Percentiles rank a stretch among this genome's conserved stretches.
Evolutionary conservation across 1,284 basidiomycete species (phyloP).

Genomic region (Moesziomyces sp.): DNA sequence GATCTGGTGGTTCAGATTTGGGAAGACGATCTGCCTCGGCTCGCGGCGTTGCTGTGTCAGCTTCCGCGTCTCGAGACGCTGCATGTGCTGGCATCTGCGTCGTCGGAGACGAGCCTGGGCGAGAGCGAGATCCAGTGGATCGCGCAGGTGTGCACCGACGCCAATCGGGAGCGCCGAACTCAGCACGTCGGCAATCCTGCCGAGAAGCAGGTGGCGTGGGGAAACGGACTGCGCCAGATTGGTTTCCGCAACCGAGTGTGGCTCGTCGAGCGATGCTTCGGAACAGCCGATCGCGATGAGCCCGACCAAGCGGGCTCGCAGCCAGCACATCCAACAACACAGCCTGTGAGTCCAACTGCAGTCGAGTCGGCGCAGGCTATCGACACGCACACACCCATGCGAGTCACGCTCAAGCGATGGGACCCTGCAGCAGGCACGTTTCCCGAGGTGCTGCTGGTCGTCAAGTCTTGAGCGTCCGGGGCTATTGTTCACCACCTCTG

Average conservation of each 20-base stretch:
- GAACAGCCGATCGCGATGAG: background rate
- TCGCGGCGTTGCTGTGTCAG: conserved; percentile 32
- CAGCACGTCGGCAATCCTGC: background rate
- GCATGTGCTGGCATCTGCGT: conserved; percentile 53
- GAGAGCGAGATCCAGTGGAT: conserved; percentile 45
- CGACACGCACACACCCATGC: conserved; percentile 22
- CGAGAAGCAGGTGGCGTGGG: conserved; percentile 3
- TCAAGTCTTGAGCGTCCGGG: conserved; percentile 21
- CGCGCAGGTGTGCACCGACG: conserved; percentile 39
- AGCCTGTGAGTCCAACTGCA: conserved; percentile 27
- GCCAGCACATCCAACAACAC: conserved; percentile 1
- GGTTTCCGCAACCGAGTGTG: conserved; percentile 64
- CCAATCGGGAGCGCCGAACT: conserved; percentile 33
- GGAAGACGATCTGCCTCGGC: conserved; percentile 53
- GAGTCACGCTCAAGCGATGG: conserved; percentile 46
- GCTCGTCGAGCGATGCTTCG: conserved; percentile 48
- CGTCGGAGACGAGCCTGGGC: conserved; percentile 38
- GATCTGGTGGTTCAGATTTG: conserved; percentile 63
- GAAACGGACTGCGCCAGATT: conserved; percentile 51
- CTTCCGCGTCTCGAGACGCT: conserved; percentile 45
- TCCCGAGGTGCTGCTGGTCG: conserved; percentile 58
- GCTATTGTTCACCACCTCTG: no score
- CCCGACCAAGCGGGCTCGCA: background rate
- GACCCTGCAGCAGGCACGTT: conserved; percentile 55
- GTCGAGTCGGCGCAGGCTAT: background rate